Conservation (phyloP, 495 filamentous ascomycete species). For the Daldinia bambusicola region DNA sequence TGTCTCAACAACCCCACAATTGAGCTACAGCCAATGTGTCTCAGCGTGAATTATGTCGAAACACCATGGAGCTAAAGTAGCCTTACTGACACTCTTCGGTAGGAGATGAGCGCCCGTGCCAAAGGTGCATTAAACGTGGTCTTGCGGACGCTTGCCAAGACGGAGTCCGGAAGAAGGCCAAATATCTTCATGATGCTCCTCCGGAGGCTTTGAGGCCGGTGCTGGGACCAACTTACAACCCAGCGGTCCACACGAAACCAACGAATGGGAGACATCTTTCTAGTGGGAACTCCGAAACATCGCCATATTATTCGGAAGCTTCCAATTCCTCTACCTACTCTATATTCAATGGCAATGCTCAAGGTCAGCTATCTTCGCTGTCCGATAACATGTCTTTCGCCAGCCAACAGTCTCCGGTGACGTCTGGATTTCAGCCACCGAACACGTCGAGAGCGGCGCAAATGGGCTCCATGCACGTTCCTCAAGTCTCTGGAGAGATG, state of each 20-base stretch:
- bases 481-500: constrained; percentile 53
- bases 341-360: constrained; percentile 52
- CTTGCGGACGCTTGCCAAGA: constrained; percentile 92
- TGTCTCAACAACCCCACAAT: constrained; percentile 37
- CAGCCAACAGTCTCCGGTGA: constrained; percentile 73
- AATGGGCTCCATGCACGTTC: constrained; percentile 48
- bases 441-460: constrained; percentile 50
- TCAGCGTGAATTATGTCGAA: constrained; percentile 28
- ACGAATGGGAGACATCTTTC: constrained; percentile 49
- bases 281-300: constrained; percentile 43
- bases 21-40: constrained; percentile 23
- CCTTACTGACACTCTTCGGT: constrained; percentile 35
- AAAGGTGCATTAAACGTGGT: constrained; percentile 91
- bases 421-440: constrained; percentile 69
- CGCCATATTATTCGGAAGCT: constrained; percentile 47
- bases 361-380: constrained; percentile 48
- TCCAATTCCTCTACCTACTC: constrained; percentile 46
- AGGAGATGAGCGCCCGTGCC: constrained; percentile 87
- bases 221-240: constrained; percentile 65
- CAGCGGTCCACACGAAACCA: constrained; percentile 49
- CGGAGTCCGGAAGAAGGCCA: constrained; percentile 97
- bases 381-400: constrained; percentile 64
- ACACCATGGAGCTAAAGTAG: constrained; percentile 8
- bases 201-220: constrained; percentile 71
- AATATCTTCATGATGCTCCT: constrained; percentile 96